phyloP scores from a whole-genome alignment of 768 basidiomycete genomes.

The Suillus lakei region DNA sequence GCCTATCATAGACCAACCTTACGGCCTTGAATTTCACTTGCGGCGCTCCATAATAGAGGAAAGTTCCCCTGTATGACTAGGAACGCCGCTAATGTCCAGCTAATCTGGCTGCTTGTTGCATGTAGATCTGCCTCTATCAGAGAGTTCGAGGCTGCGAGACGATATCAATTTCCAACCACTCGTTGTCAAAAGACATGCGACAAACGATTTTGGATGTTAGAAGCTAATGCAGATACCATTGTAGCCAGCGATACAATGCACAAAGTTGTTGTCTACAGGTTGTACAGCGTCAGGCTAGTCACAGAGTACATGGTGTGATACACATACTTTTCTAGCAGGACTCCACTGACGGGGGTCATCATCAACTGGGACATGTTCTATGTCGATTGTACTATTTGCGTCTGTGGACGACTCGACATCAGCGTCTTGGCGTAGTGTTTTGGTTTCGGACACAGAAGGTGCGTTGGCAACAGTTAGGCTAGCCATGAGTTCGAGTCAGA shows the following conservation, averaged over 20 bases:
- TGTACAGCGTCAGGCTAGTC: not conserved
- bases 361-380: slow-evolving; percentile 46
- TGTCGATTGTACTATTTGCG: slow-evolving; percentile 26
- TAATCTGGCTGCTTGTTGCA: slow-evolving; percentile 64
- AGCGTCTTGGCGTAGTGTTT: not conserved
- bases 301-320: not conserved
- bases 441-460: not conserved
- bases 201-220: slow-evolving; percentile 36
- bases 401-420: not conserved
- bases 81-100: slow-evolving; percentile 69
- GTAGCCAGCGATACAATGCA: slow-evolving; percentile 31
- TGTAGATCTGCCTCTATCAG: slow-evolving; percentile 63
- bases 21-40: slow-evolving; percentile 78
- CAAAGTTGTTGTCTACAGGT: slow-evolving; percentile 25
- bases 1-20: slow-evolving; percentile 51
- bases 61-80: slow-evolving; percentile 71
- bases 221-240: slow-evolving; percentile 25
- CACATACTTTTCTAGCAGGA: slow-evolving; percentile 53
- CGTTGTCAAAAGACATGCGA: slow-evolving; percentile 4
- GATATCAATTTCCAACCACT: not conserved
- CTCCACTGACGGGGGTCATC: slow-evolving; percentile 72
- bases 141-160: slow-evolving; percentile 58
- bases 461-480: not conserved
- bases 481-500: not conserved
- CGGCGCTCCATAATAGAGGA: slow-evolving; percentile 69